Base-by-base conservation (phyloP, 1,284 basidiomycete genomes). In the Sanghuangporus sanghuang region DNA sequence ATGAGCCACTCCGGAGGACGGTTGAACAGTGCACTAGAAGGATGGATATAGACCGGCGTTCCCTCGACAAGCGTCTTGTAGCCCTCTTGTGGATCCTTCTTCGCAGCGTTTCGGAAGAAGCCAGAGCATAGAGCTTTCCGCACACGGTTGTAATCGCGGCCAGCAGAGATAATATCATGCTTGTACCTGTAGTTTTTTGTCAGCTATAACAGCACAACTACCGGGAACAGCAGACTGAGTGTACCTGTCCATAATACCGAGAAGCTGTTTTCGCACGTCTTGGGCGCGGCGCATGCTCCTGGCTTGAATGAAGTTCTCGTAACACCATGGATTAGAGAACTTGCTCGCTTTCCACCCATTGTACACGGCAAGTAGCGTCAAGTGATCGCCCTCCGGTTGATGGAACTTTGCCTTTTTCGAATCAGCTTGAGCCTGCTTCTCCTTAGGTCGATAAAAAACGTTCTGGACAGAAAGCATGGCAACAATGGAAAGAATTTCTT, bases 331-430 rank as follows among this genome's bases (percentile, higher is more conserved):
- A 75, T 95, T 95, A 57, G 91, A 93, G 73, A 96, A 99, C 73
- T 93, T 97, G 69, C 89, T 93, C 7, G 83, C 88, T 72, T 96
- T 97, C 97, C 97, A 99, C 7, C 93, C 96, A 69, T 99, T 99
- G 79, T 98, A 99, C 2, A 99, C 97, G 3, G 95, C 93, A 66
- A 99, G 78, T 36, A 99, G 77, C 6, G 96, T 99, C 54, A 99
- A 79, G 72, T 99, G 92, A 71, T 99, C 96, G 7, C 96, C 97
- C 77, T 99, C 97, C 0, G 96, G 94, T 73, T 98, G 93, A 75
- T 96, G 95, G 78, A 96, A 96, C 75, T 98, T 98, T 38, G 96
- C 96, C 76, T 98, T 98, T 80, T 98, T 98, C 27, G 95, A 95
- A 75, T 99, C 96, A 0, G 97, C 97, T 77, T 98, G 96, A 11